Conservation (phyloP, 768 basidiomycete species). For the Leccinellum albellum region DNA sequence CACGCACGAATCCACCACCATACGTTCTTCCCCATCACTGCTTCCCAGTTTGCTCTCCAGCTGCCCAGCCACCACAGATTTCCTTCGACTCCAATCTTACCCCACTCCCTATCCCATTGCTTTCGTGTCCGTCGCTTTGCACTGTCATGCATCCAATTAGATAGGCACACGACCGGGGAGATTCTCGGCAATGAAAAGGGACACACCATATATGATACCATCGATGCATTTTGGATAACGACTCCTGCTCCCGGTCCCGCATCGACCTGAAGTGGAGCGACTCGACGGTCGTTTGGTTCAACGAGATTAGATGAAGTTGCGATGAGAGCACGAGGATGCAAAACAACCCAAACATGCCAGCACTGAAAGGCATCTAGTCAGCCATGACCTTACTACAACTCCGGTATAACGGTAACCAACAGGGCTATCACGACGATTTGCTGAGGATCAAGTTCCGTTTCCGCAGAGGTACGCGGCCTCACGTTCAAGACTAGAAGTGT, state of each 20-base stretch:
- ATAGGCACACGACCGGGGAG: neutral
- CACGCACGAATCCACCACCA: constrained; percentile 80
- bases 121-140: constrained; percentile 42
- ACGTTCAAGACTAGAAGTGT: constrained; percentile 57
- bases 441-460: constrained; percentile 53
- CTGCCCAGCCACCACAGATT: constrained; percentile 85
- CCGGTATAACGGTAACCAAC: constrained; percentile 42
- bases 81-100: constrained; percentile 66
- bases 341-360: constrained; percentile 73
- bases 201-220: constrained; percentile 57
- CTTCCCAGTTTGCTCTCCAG: constrained; percentile 61
- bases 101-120: constrained; percentile 82
- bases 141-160: constrained; percentile 32
- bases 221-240: constrained; percentile 47
- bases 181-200: neutral
- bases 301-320: constrained; percentile 58
- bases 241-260: constrained; percentile 57
- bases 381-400: neutral
- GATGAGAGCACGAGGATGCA: constrained; percentile 50
- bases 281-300: constrained; percentile 79
- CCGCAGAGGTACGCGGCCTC: constrained; percentile 20
- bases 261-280: constrained; percentile 55
- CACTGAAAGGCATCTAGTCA: constrained; percentile 36
- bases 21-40: constrained; percentile 70
- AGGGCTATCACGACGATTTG: constrained; percentile 69